Conservation (phyloP, 495 filamentous ascomycete species). For the Aspergillus hancockii region DNA sequence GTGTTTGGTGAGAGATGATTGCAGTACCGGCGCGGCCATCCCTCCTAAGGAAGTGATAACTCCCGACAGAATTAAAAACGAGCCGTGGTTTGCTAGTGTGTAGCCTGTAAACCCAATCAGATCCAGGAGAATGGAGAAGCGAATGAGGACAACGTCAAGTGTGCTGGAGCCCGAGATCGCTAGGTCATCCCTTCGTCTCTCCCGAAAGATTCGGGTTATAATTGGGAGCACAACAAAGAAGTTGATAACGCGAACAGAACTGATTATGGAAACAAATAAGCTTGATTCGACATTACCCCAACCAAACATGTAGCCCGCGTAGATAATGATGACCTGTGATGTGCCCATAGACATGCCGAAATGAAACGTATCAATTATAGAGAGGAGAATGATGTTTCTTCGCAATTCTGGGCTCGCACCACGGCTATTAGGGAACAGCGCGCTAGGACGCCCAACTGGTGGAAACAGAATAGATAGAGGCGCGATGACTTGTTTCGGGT, state of each 20-base stretch:
- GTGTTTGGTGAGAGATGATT: constrained; percentile 85
- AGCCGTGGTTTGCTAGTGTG: constrained; percentile 55
- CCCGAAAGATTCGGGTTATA: constrained; percentile 69
- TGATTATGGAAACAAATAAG: constrained; percentile 75
- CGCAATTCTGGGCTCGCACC: constrained; percentile 63
- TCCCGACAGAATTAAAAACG: constrained; percentile 65
- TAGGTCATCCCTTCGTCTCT: constrained; percentile 35
- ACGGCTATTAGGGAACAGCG: constrained; percentile 61
- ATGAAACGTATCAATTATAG: constrained; percentile 73
- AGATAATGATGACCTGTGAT: constrained; percentile 75
- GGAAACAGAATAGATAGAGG: constrained; percentile 81
- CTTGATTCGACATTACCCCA: constrained; percentile 80
- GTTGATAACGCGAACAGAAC: constrained; percentile 68
- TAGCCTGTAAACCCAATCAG: constrained; percentile 75
- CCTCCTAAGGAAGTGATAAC: constrained; percentile 75
- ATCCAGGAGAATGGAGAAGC: constrained; percentile 76
- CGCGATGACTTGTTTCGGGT: constrained; percentile 62
- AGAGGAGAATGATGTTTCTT: constrained; percentile 76
- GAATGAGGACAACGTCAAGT: constrained; percentile 76
- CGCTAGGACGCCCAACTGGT: constrained; percentile 58
- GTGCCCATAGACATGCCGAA: constrained; percentile 83
- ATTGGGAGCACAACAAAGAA: constrained; percentile 75
- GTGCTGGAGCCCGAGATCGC: constrained; percentile 70
- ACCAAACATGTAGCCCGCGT: constrained; percentile 72
- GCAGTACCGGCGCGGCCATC: constrained; percentile 78